Percentiles rank a stretch among this genome's conserved stretches.
phyloP scores from a whole-genome alignment of 1,139 yeast genomes.

The Suhomyces bolitotheri region DNA sequence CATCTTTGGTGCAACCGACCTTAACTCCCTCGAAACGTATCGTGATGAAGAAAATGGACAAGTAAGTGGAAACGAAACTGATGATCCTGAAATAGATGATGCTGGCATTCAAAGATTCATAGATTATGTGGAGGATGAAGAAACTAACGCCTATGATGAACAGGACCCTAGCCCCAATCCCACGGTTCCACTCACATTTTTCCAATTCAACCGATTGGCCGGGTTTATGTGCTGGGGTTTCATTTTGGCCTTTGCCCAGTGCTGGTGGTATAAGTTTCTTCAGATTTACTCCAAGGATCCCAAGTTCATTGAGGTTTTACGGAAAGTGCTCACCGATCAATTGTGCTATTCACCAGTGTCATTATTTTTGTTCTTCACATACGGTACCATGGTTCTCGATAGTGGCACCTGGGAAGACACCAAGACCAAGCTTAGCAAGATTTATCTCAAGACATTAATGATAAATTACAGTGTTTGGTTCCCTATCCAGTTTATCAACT shows the following conservation, averaged over 20 bases:
- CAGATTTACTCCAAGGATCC: slow-evolving; percentile 84
- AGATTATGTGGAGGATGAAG: slow-evolving; percentile 37
- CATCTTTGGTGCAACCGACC: slow-evolving; percentile 15
- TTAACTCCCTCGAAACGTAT: slow-evolving; percentile 20
- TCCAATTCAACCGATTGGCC: slow-evolving; percentile 68
- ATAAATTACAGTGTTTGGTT: slow-evolving; percentile 93
- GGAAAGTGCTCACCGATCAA: slow-evolving; percentile 89
- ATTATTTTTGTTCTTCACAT: slow-evolving; percentile 75
- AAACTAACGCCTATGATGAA: slow-evolving; percentile 14
- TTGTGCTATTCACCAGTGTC: slow-evolving; percentile 85
- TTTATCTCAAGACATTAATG: slow-evolving; percentile 74
- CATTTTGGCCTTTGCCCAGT: slow-evolving; percentile 77
- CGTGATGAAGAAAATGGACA: slow-evolving; percentile 7
- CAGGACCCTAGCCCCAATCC: slow-evolving; percentile 11
- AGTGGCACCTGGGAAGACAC: slow-evolving; percentile 69
- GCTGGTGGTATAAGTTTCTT: slow-evolving; percentile 84
- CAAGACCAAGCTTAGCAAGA: slow-evolving; percentile 57
- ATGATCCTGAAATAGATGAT: slow-evolving; percentile 22
- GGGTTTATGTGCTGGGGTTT: slow-evolving; percentile 91
- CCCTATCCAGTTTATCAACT: slow-evolving; percentile 86
- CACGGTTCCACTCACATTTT: slow-evolving; percentile 38
- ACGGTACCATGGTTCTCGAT: slow-evolving; percentile 81
- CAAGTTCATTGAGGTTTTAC: slow-evolving; percentile 74
- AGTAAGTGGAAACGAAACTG: slow-evolving; percentile 17
- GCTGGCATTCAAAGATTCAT: slow-evolving; percentile 38